Evolutionary conservation across 345 rosid species (phyloP), one percentile per base, ranked within the genome.

Genomic region (Bretschneidera sinensis): DNA sequence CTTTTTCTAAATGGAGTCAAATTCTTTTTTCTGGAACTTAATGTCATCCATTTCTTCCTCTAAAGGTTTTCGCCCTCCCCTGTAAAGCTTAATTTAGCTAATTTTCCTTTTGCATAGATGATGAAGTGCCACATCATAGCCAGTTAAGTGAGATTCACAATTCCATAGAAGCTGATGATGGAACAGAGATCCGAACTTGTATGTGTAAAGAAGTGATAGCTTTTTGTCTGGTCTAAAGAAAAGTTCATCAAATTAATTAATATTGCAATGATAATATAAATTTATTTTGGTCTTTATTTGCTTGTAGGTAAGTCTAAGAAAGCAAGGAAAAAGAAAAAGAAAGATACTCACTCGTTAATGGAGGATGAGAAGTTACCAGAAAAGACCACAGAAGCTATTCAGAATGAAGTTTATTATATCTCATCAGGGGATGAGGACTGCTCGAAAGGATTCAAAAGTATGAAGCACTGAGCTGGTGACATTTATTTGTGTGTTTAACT

Each of bases 371-470:
- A 1, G 0, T 52, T 53, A 16, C 47, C 54, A 43, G 75, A 69
- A 59, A 72, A 64, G 62, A 67, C 48, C 24, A 68, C 22, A 43
- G 63, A 54, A 54, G 57, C 47, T 53, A 69, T 65, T 50, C 60
- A 54, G 45, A 80, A 74, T 57, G 73, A 69, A 63, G 91, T 79
- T 59, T 76, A 77, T 78, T 60, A 72, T 55, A 79, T 89, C 34
- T 78, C 94, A 77, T 86, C 96, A 31, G 89, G 85, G 45, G 96
- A 84, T 43, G 91, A 82, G 61, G 88, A 84, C 34, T 64, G 67
- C 71, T 73, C 88, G n/a, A 79, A 63, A 61, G 96, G 96, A 74
- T 77, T 89, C 87, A 89, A 79, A 75, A 84, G 96, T 89, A 85
- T 56, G 83, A 22, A 60, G 2, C 15, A 24, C 24, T 6, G 8